Conservation (phyloP, 805 yeast genomes). For the Yarrowia hollandica region DNA sequence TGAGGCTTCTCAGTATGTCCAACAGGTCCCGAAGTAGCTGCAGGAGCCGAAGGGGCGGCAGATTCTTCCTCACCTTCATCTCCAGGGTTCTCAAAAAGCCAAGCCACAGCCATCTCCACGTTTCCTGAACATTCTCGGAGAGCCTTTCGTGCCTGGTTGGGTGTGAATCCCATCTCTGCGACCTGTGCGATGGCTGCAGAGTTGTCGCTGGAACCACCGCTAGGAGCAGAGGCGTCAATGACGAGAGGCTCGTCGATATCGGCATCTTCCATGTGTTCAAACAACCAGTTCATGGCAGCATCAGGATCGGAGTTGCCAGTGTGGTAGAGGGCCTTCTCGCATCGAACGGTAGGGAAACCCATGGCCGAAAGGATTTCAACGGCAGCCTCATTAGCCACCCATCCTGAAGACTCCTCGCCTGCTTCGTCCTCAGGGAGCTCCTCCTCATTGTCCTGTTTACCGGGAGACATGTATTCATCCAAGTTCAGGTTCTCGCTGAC, state of each 20-base stretch:
- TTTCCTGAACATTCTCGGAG: constrained; percentile 58
- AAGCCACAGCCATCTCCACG: constrained; percentile 78
- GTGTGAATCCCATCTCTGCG: constrained; percentile 75
- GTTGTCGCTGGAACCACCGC: constrained; percentile 32
- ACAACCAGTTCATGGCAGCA: constrained; percentile 85
- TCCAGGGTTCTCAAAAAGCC: constrained; percentile 83
- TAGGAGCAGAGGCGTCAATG: constrained; percentile 30
- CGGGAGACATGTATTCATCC: constrained; percentile 45
- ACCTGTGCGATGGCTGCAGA: constrained; percentile 50
- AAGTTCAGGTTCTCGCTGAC: constrained; percentile 51
- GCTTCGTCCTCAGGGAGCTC: constrained; percentile 44
- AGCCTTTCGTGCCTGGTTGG: constrained; percentile 69
- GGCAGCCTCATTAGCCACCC: constrained; percentile 52
- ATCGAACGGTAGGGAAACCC: constrained; percentile 82
- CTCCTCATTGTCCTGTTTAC: constrained; percentile 46
- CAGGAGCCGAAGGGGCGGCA: constrained; percentile 30
- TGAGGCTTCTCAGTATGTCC: constrained; percentile 6
- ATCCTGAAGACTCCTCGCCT: constrained; percentile 30
- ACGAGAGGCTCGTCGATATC: constrained; percentile 67
- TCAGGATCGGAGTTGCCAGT: constrained; percentile 70
- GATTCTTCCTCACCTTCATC: constrained; percentile 48
- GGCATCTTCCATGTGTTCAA: constrained; percentile 83
- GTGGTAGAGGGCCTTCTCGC: constrained; percentile 63
- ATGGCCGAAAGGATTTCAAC: constrained; percentile 61
- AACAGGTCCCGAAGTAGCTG: constrained; percentile 39